Evolutionary conservation across 495 filamentous ascomycete genomes (phyloP), one percentile per base, ranked within the genome.

Genomic region (Neurospora hispaniola): DNA sequence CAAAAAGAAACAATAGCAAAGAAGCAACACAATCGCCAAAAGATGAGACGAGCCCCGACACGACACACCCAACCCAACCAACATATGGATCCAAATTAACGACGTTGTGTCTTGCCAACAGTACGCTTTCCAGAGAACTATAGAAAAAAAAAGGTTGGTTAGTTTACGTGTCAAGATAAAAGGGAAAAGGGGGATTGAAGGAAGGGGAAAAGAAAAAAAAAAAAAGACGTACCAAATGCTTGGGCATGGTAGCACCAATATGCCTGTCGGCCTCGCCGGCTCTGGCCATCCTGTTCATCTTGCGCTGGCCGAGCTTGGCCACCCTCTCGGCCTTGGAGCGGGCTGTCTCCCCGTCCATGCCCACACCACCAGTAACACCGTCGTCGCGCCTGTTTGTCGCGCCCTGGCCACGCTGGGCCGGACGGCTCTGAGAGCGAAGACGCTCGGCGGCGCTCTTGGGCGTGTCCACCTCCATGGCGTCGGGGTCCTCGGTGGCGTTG

Each of bases 271-370:
- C 94, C 85, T 99, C 96, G 84, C 96, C 96, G 86, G 92, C 90
- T 80, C 94, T 89, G 59, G 96, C 96, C 92, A 96, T 95, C 74
- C 95, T 87, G 85, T 99, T 98, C 94, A 96, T 98, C 90, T 93
- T 93, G 88, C 94, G 93, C 90, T 99, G 96, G 75, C 90, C 87
- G 78, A 99, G 81, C 87, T 97, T 98, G 76, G 87, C 85, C 79
- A 94, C 82, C 76, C 90, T 90, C 81, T 98, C 96, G 20, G 92
- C 94, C 86, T 94, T 94, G 35, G 84, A 88, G 74, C 93, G 87
- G 41, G 87, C 84, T 48, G 79, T 80, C 77, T 84, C 85, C n/a
- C 0, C 11, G 11, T 59, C 48, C 48, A 59, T 59, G 14, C 48
- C 48, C 20, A 59, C 48, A 31, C 48, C 48, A 72, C 89, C 85